phyloP scores from a whole-genome alignment of 1,284 basidiomycete species.

The Grifola frondosa region DNA sequence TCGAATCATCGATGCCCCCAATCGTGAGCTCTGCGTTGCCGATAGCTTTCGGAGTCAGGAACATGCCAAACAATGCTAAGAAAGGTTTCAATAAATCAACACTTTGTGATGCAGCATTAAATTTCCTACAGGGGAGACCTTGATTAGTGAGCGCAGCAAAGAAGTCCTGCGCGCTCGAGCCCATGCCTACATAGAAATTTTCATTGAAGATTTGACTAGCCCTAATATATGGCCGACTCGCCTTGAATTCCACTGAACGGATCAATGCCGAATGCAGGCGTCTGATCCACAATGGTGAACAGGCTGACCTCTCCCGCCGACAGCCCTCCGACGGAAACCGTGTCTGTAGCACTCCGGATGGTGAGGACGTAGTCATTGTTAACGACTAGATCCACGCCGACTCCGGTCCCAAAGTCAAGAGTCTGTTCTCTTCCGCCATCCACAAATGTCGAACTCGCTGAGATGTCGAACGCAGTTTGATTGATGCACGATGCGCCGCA shows the following conservation, averaged over 20 bases:
- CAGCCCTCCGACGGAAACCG: slow-evolving; percentile 43
- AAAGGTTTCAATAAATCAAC: neutral
- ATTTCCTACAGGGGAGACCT: slow-evolving; percentile 42
- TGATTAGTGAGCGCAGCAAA: slow-evolving; percentile 43
- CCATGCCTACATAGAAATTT: slow-evolving; percentile 37
- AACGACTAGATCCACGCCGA: slow-evolving; percentile 51
- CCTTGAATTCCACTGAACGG: slow-evolving; percentile 53
- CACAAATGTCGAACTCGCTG: slow-evolving; percentile 47
- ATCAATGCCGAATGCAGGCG: slow-evolving; percentile 44
- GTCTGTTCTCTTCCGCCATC: slow-evolving; percentile 38
- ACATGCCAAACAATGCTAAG: slow-evolving; percentile 48
- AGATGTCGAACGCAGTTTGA: slow-evolving; percentile 45
- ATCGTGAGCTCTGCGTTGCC: slow-evolving; percentile 51
- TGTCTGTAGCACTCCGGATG: slow-evolving; percentile 41
- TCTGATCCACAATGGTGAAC: slow-evolving; percentile 49
- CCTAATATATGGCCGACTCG: too few relatives aligned
- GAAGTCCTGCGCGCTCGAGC: slow-evolving; percentile 45
- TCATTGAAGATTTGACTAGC: too few relatives aligned
- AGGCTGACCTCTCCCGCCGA: slow-evolving; percentile 35
- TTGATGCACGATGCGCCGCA: slow-evolving; percentile 41
- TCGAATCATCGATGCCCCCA: slow-evolving; percentile 49
- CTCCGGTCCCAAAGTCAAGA: slow-evolving; percentile 51
- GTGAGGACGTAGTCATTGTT: slow-evolving; percentile 41
- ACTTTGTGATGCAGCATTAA: neutral
- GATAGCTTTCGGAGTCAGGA: slow-evolving; percentile 43